Conservation (phyloP, 768 basidiomycete genomes). For the Suillus hirtellus region DNA sequence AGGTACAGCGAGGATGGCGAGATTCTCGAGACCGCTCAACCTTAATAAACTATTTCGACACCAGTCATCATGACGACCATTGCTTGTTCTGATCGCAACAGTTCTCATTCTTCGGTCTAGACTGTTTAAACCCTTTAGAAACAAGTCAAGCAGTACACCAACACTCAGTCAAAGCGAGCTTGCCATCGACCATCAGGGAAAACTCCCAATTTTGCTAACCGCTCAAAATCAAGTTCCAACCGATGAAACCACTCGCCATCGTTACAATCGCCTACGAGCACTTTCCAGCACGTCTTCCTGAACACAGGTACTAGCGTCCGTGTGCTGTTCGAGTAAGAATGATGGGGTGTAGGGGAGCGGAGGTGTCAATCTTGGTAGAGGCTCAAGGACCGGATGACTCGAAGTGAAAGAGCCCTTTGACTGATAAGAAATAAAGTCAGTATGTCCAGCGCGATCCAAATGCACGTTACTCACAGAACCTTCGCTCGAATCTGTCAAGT, state of each 20-base stretch:
- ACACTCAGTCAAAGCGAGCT: conserved; percentile 61
- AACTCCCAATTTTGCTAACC: too few relatives aligned
- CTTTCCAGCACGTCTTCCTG: too few relatives aligned
- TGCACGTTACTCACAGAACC: background rate
- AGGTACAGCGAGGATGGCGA: conserved; percentile 3
- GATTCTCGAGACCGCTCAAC: conserved; percentile 10
- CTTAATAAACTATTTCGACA: background rate
- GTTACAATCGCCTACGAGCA: too few relatives aligned
- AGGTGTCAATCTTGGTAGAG: too few relatives aligned
- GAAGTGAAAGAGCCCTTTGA: too few relatives aligned
- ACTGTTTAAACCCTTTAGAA: conserved; percentile 20
- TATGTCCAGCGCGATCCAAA: background rate
- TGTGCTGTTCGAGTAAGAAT: too few relatives aligned
- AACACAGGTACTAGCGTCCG: too few relatives aligned
- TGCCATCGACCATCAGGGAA: conserved; percentile 36
- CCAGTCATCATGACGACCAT: conserved; percentile 23
- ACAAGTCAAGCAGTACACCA: conserved; percentile 31
- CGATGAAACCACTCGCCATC: too few relatives aligned
- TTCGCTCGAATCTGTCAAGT: background rate
- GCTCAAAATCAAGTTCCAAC: too few relatives aligned
- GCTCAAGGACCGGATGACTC: too few relatives aligned
- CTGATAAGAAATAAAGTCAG: background rate
- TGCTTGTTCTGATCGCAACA: conserved; percentile 45
- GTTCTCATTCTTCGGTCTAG: conserved; percentile 54
- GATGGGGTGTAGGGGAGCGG: too few relatives aligned